Base-by-base conservation (phyloP, 2,329 filamentous ascomycete genomes). In the Thyridium curvatum region DNA sequence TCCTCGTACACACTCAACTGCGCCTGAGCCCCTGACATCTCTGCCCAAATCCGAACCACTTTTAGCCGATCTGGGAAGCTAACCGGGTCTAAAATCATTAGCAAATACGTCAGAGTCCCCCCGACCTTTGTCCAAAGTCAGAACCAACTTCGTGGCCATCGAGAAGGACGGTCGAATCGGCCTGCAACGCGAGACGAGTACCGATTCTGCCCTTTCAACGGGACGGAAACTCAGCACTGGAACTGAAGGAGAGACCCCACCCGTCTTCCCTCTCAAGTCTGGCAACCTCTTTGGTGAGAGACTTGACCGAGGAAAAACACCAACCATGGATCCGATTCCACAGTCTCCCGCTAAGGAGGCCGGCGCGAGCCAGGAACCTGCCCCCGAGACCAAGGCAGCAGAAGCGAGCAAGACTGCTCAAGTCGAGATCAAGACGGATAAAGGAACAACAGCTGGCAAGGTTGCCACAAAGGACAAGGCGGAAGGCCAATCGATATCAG, bases 131-230 rank as follows among this genome's bases (percentile, higher is more conserved):
- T 86, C 84, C 45, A 86, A 84, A 61, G 79, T 89, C 32, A 76
- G 84, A 48, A 84, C 84, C 30, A 86, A 69, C 56, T 90, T 90
- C 56, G 74, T 90, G 38, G 77, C 83, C 14, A 74, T 90, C 34
- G 83, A 88, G 54, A 78, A 78, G 45, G 73, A 78, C 60, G 75
- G 76, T 39, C 65, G 71, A 33, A 63, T 79, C 48, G 75, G 75
- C 34, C 58, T 79, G 21, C 67, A 64, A 51, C 58, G 65, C 42
- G 62, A 69, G 32, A 55, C 54, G 17, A 71, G 68, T 46, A 54
- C 58, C 31, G 68, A 71, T 18, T 70, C 68, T 0, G 54, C 52
- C 31, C 54, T 59, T 6, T 60, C 58, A 8, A 54, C 56, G 4
- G 58, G 55, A 14, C 53, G 61, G 26, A 62, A 60, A 38, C 44